These are phyloP conservation scores for Paspalum notatum DNA, from an alignment of 176 grass and related monocot species.

Conservation along the genomic window DNA sequence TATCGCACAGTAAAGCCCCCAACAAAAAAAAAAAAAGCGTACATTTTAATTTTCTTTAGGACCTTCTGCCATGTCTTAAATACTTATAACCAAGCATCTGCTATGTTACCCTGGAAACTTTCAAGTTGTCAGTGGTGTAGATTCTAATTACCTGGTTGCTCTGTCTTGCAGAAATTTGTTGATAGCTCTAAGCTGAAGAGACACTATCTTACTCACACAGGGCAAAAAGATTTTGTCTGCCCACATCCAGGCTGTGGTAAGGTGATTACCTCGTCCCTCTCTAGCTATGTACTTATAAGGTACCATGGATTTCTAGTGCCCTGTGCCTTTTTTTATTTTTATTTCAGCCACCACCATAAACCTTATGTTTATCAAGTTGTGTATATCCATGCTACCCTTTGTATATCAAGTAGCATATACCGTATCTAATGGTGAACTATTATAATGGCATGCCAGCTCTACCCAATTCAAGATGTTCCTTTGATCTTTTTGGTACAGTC, in stretches of 20 bases:
- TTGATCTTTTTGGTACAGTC: neutral
- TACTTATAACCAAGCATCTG: neutral
- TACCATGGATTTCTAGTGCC: slow-evolving; percentile 5
- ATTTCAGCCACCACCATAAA: neutral
- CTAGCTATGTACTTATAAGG: neutral
- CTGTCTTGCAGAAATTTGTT: slow-evolving; percentile 78
- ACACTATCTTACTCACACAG: slow-evolving; percentile 83
- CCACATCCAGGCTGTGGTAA: slow-evolving; percentile 81
- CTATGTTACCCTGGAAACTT: neutral
- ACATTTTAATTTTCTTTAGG: neutral
- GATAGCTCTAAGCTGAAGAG: slow-evolving; percentile 96
- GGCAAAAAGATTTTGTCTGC: slow-evolving; percentile 86
- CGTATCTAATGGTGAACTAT: slow-evolving; percentile 17
- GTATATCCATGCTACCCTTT: neutral
- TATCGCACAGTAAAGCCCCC: neutral
- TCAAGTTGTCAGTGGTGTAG: neutral
- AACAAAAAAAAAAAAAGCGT: neutral
- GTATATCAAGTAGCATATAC: neutral
- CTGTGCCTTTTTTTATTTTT: slow-evolving; percentile 1
- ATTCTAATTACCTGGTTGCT: neutral
- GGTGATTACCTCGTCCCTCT: slow-evolving; percentile 51
- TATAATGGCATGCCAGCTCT: neutral
- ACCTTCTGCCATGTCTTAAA: neutral
- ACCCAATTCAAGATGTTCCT: neutral
- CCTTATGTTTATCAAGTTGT: neutral